Evolutionary conservation across 2,329 filamentous ascomycete species (phyloP).

Genomic region (Colletotrichum camelliae): DNA sequence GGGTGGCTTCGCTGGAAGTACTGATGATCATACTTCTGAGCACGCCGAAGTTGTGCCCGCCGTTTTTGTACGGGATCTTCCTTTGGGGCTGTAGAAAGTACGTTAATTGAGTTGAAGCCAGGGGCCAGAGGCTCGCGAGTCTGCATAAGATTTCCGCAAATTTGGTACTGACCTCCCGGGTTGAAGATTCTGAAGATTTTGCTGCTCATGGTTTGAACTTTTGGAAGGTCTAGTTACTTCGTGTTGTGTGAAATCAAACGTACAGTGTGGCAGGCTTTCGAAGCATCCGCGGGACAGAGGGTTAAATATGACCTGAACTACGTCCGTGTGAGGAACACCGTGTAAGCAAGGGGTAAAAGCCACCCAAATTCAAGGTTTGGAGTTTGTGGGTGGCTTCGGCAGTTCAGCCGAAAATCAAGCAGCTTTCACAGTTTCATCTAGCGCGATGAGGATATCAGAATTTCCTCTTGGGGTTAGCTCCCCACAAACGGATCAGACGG

Average conservation of each 20-base stretch:
- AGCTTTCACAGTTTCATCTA: background rate
- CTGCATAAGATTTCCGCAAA: background rate
- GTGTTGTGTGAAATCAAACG: background rate
- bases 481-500: background rate
- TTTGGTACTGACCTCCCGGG: slow-evolving; percentile 26
- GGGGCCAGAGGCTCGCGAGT: background rate
- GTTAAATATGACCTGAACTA: background rate
- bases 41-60: slow-evolving; percentile 30
- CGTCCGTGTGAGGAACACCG: background rate
- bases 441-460: slow-evolving; percentile 4
- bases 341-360: background rate
- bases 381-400: background rate
- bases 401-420: slow-evolving; percentile 3
- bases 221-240: background rate
- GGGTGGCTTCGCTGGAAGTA: background rate
- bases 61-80: slow-evolving; percentile 30
- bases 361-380: background rate
- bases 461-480: background rate
- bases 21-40: slow-evolving; percentile 28
- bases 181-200: slow-evolving; percentile 39
- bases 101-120: background rate
- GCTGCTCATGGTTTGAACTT: background rate
- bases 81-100: slow-evolving; percentile 21
- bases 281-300: background rate
- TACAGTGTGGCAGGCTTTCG: background rate